phyloP scores from a whole-genome alignment of 768 basidiomycete species.

The Termitomyces sp. region DNA sequence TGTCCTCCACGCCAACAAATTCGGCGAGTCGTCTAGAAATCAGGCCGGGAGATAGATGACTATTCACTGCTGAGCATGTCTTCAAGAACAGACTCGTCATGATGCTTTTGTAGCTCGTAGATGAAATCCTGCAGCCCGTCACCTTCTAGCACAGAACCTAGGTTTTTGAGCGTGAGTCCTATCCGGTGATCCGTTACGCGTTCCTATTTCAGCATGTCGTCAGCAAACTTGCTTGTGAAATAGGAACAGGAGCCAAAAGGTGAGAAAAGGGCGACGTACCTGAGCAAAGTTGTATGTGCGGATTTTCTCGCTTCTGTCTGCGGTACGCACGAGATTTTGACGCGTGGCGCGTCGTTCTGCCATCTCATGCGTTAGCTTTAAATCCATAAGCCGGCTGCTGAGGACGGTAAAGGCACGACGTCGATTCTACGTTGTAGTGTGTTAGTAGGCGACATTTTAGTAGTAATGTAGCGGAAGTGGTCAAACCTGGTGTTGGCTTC shows the following conservation, averaged over 20 bases:
- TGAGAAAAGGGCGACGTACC: conserved; percentile 26
- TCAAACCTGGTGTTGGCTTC: conserved; percentile 87
- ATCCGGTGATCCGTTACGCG: conserved; percentile 92
- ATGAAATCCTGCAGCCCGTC: conserved; percentile 55
- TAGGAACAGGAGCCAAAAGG: background rate
- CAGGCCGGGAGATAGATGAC: background rate
- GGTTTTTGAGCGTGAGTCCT: conserved; percentile 66
- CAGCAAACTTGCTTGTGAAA: background rate
- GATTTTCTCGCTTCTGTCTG: conserved; percentile 91
- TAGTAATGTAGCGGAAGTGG: background rate
- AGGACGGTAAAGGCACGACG: conserved; percentile 92
- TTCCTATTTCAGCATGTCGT: conserved; percentile 41
- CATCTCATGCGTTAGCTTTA: conserved; percentile 65
- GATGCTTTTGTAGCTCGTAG: conserved; percentile 48
- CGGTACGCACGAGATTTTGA: conserved; percentile 69
- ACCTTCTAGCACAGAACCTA: conserved; percentile 61
- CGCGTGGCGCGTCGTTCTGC: conserved; percentile 65
- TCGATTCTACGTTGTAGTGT: conserved; percentile 55
- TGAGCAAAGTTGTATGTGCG: conserved; percentile 94
- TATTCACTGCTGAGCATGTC: background rate
- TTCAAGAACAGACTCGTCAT: background rate
- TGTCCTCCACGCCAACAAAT: background rate
- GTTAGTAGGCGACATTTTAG: background rate
- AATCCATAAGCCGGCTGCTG: conserved; percentile 78
- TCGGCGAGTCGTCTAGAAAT: background rate